These are phyloP conservation scores for Rhizomucor miehei DNA, from an alignment of 371 early-diverging fungal genomes.

Conservation along the genomic window DNA sequence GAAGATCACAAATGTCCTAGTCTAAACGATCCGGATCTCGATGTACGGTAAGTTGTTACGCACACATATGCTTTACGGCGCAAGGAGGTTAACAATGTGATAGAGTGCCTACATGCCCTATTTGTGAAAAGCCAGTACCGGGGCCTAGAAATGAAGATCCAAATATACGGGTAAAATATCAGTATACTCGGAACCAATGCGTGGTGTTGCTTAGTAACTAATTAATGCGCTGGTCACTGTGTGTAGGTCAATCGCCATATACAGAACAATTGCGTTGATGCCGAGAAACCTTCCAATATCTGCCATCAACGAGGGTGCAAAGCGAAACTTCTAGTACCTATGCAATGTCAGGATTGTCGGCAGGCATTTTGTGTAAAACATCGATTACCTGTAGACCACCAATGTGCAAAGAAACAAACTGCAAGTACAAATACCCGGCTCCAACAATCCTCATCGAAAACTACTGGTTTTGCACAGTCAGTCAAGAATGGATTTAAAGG, in stretches of 20 bases:
- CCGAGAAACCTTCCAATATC: slow-evolving; percentile 43
- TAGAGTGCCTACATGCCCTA: slow-evolving; percentile 59
- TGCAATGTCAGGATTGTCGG: slow-evolving; percentile 53
- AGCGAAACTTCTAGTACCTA: slow-evolving; percentile 51
- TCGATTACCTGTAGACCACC: slow-evolving; percentile 54
- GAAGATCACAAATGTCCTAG: slow-evolving; percentile 51
- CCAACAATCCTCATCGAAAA: background rate
- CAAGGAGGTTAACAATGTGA: background rate
- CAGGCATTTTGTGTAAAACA: slow-evolving; percentile 61
- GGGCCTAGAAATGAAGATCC: slow-evolving; percentile 58
- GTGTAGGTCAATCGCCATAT: slow-evolving; percentile 47
- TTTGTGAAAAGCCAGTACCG: slow-evolving; percentile 60
- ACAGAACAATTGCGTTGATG: slow-evolving; percentile 52
- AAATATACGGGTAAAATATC: slow-evolving; percentile 44
- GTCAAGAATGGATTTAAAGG: slow-evolving; percentile 1
- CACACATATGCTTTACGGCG: background rate
- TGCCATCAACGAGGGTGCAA: slow-evolving; percentile 53
- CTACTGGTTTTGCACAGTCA: slow-evolving; percentile 6
- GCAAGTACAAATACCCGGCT: slow-evolving; percentile 2
- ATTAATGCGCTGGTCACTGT: background rate
- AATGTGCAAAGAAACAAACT: slow-evolving; percentile 34
- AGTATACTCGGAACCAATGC: background rate
- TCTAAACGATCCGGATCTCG: slow-evolving; percentile 38
- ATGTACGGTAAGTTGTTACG: slow-evolving; percentile 31
- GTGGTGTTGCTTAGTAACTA: background rate